Evolutionary conservation across 306 rosid genomes (phyloP).

Genomic region (Cotoneaster glaucophyllus): DNA sequence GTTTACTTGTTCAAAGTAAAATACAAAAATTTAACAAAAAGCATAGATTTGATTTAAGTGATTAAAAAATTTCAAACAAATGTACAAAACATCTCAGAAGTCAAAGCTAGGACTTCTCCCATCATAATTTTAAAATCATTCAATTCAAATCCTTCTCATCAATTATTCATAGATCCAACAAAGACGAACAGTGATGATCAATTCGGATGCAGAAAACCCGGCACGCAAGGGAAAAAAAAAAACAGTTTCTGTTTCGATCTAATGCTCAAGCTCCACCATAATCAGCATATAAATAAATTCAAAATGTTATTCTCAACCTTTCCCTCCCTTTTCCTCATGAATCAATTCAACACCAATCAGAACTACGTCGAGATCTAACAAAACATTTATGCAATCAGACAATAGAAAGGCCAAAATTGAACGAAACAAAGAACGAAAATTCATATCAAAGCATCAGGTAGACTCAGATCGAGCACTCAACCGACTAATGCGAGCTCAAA

Average conservation of each 20-base stretch:
- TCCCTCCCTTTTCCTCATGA: not conserved
- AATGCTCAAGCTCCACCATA: not conserved
- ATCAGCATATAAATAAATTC: not conserved
- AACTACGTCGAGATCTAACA: constrained; percentile 2
- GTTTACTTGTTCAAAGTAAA: not conserved
- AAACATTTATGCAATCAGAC: not conserved
- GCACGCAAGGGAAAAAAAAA: not conserved
- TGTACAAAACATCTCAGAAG: not conserved
- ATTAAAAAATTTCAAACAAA: not conserved
- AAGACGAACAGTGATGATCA: not conserved
- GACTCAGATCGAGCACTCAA: not conserved
- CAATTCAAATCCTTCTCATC: not conserved
- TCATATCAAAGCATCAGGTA: not conserved
- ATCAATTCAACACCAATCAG: not conserved
- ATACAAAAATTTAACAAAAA: not conserved
- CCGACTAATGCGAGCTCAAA: not conserved
- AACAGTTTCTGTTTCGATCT: not conserved
- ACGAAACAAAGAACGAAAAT: not conserved
- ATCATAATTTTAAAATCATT: not conserved
- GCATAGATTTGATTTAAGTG: not conserved
- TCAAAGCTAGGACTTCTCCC: not conserved
- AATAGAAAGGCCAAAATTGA: not conserved
- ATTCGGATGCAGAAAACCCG: not conserved
- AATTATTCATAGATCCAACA: constrained; percentile 13
- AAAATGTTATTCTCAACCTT: not conserved